These are phyloP conservation scores for Pythium myriotylum DNA, from an alignment of 352 stramenopile species.

Conservation along the genomic window DNA sequence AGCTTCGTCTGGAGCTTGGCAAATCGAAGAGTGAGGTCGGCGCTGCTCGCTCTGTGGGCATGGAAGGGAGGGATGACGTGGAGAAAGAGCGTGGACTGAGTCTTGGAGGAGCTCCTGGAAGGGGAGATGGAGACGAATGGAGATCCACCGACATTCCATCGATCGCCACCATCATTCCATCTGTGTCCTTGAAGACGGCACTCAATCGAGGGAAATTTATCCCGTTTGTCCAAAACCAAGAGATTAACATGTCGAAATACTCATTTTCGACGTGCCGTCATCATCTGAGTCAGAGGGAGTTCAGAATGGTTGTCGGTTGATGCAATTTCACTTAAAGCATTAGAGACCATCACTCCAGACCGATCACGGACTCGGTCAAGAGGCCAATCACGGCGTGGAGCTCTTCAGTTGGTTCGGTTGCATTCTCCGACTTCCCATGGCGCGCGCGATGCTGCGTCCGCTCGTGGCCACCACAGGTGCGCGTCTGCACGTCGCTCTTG, in stretches of 20 bases:
- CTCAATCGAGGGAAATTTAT: background rate
- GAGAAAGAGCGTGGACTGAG: background rate
- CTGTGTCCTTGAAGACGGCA: background rate
- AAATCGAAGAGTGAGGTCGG: conserved; percentile 20
- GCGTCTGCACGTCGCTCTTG: background rate
- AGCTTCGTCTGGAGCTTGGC: background rate
- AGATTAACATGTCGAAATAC: no score
- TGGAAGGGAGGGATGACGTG: background rate
- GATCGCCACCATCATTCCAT: background rate
- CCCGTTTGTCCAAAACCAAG: no score
- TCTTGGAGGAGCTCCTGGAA: no score
- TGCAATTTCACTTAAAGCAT: background rate
- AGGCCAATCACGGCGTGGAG: conserved; percentile 9
- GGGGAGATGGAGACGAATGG: background rate
- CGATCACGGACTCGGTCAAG: conserved; percentile 5
- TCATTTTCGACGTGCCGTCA: no score
- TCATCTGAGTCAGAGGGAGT: conserved; percentile 7
- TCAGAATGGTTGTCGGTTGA: background rate
- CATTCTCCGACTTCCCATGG: conserved; percentile 1
- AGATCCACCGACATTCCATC: background rate
- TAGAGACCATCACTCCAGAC: conserved; percentile 4
- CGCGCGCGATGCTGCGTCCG: conserved; percentile 14
- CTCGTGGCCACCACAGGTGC: conserved; percentile 25
- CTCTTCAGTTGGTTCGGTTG: background rate
- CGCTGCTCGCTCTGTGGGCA: background rate